Evolutionary conservation across 257 asterid genomes (phyloP).

Genomic region (Gentiana macrophylla): DNA sequence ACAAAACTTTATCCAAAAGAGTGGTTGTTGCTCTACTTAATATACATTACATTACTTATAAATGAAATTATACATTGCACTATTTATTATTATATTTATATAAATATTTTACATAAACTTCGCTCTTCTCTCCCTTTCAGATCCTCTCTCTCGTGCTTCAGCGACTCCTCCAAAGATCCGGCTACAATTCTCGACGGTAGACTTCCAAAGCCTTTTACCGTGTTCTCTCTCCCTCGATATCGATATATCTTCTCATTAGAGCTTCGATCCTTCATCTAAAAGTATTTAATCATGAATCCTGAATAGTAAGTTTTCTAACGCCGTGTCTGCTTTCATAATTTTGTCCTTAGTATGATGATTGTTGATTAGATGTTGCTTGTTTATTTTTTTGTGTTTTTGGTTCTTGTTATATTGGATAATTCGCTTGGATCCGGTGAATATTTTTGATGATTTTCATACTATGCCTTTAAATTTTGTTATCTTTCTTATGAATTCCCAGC

Average conservation of each 20-base stretch:
- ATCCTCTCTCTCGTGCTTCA: background rate
- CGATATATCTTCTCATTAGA: too few relatives aligned
- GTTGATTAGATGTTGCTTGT: background rate
- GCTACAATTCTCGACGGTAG: slow-evolving; percentile 3
- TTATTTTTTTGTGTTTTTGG: background rate
- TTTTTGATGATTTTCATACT: background rate
- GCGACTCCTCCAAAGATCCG: background rate
- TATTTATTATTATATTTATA: too few relatives aligned
- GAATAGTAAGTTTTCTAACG: slow-evolving; percentile 24
- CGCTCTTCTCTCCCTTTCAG: background rate
- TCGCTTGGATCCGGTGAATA: slow-evolving; percentile 5
- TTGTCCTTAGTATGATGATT: background rate
- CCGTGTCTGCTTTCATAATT: slow-evolving; percentile 3
- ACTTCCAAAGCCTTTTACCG: background rate
- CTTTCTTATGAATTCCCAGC: too few relatives aligned
- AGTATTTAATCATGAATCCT: slow-evolving; percentile 23
- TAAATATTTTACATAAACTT: too few relatives aligned
- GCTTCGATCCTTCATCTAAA: too few relatives aligned
- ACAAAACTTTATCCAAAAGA: too few relatives aligned
- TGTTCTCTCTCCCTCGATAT: too few relatives aligned
- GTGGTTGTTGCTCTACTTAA: too few relatives aligned
- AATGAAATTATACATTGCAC: too few relatives aligned
- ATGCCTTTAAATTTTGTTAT: background rate
- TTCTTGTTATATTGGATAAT: background rate
- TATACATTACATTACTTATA: too few relatives aligned